A percentile compares a stretch with the other conserved stretches of the same genome.
phyloP scores from a whole-genome alignment of 176 grass and related monocot genomes.

The Tuctoria greenei region DNA sequence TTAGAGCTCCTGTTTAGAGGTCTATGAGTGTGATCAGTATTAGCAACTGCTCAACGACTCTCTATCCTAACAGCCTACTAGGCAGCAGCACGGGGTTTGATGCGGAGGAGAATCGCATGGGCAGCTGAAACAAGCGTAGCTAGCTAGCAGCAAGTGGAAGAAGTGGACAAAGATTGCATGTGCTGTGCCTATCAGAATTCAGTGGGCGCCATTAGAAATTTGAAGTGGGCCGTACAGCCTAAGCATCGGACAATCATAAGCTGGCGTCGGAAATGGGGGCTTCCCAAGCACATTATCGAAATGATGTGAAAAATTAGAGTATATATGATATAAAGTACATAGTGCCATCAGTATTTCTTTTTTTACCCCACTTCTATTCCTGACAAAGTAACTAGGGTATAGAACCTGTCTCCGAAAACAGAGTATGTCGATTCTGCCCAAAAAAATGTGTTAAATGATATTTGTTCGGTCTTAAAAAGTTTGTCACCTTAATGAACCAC shows the following conservation, averaged over 20 bases:
- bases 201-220: not conserved
- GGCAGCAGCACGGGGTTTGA: not conserved
- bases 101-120: not conserved
- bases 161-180: slow-evolving; percentile 32
- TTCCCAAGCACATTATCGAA: not conserved
- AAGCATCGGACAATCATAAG: not conserved
- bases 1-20: no score
- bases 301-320: not conserved
- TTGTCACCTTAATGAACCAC: no score
- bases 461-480: no score
- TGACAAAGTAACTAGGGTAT: not conserved
- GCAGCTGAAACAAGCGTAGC: slow-evolving; percentile 2
- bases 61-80: slow-evolving; percentile 13
- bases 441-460: not conserved
- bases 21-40: no score
- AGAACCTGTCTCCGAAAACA: not conserved
- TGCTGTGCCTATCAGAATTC: slow-evolving; percentile 27
- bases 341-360: not conserved
- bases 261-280: not conserved
- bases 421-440: not conserved
- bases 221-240: slow-evolving; percentile 18
- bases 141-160: slow-evolving; percentile 14
- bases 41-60: not conserved
- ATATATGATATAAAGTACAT: not conserved
- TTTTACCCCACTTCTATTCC: no score